Evolutionary conservation across 2,329 filamentous ascomycete genomes (phyloP).

Genomic region (Myriangium duriaei): DNA sequence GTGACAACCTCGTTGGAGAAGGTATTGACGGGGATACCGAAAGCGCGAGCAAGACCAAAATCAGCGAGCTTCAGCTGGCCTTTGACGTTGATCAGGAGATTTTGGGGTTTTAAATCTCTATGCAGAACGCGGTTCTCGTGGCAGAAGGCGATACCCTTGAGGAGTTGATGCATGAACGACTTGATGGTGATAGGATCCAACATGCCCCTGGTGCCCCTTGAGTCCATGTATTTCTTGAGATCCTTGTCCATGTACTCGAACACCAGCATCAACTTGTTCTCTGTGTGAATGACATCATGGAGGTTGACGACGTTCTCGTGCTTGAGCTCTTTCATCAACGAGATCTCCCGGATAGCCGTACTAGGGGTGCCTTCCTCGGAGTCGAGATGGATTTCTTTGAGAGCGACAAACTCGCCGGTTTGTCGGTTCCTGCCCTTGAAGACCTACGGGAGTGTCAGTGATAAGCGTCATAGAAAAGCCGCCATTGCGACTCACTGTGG

Average conservation of each 20-base stretch:
- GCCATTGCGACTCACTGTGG: slow-evolving; percentile 55
- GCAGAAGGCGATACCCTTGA: slow-evolving; percentile 93
- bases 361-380: slow-evolving; percentile 96
- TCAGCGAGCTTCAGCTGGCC: slow-evolving; percentile 86
- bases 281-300: slow-evolving; percentile 97
- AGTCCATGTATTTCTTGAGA: slow-evolving; percentile 98
- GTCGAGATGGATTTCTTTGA: slow-evolving; percentile 98
- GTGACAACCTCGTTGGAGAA: slow-evolving; percentile 98
- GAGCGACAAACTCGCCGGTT: slow-evolving; percentile 87
- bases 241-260: slow-evolving; percentile 99
- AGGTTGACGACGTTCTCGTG: slow-evolving; percentile 96
- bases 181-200: slow-evolving; percentile 87
- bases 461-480: not conserved
- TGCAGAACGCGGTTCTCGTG: slow-evolving; percentile 95
- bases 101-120: slow-evolving; percentile 91
- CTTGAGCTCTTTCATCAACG: slow-evolving; percentile 97
- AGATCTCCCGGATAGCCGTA: slow-evolving; percentile 96
- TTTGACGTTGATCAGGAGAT: slow-evolving; percentile 86
- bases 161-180: slow-evolving; percentile 96
- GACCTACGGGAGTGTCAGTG: slow-evolving; percentile 46
- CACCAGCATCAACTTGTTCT: slow-evolving; percentile 99
- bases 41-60: slow-evolving; percentile 85
- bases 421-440: slow-evolving; percentile 98
- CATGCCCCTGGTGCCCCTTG: slow-evolving; percentile 74
- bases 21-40: slow-evolving; percentile 94